These are phyloP conservation scores for Claviceps fusiformis DNA, from an alignment of 2,329 filamentous ascomycete genomes.

Conservation along the genomic window DNA sequence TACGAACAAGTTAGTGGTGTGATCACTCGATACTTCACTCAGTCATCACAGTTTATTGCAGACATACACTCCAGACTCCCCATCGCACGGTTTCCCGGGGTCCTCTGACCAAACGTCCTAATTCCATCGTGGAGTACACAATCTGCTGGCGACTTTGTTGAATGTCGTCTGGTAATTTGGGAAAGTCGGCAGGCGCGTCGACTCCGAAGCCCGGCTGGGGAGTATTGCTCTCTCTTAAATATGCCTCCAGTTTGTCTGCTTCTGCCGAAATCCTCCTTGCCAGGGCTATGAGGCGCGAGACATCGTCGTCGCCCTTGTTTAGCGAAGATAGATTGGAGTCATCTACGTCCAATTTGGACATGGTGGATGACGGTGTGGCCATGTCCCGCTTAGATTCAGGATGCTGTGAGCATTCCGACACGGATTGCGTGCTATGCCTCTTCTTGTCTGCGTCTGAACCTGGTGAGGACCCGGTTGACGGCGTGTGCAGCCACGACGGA, in stretches of 20 bases:
- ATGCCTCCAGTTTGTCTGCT: slow-evolving; percentile 34
- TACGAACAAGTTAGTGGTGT: not conserved
- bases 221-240: slow-evolving; percentile 28
- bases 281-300: slow-evolving; percentile 29
- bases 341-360: not conserved
- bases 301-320: slow-evolving; percentile 4
- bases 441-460: slow-evolving; percentile 15
- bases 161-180: slow-evolving; percentile 31
- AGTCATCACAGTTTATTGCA: too few relatives aligned
- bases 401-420: slow-evolving; percentile 15
- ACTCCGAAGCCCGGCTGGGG: slow-evolving; percentile 31
- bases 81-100: slow-evolving; percentile 38
- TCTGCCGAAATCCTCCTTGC: slow-evolving; percentile 33
- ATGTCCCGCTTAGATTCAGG: slow-evolving; percentile 11
- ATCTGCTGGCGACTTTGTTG: slow-evolving; percentile 32
- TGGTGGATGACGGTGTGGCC: not conserved
- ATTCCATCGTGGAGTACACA: slow-evolving; percentile 33
- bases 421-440: slow-evolving; percentile 21
- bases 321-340: not conserved
- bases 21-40: too few relatives aligned
- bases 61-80: slow-evolving; percentile 36
- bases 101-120: slow-evolving; percentile 33
- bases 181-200: slow-evolving; percentile 31
- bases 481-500: slow-evolving; percentile 21
- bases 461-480: slow-evolving; percentile 8